These are phyloP conservation scores for Pseudevernia furfuracea DNA, from an alignment of 495 filamentous ascomycete genomes.

Conservation along the genomic window DNA sequence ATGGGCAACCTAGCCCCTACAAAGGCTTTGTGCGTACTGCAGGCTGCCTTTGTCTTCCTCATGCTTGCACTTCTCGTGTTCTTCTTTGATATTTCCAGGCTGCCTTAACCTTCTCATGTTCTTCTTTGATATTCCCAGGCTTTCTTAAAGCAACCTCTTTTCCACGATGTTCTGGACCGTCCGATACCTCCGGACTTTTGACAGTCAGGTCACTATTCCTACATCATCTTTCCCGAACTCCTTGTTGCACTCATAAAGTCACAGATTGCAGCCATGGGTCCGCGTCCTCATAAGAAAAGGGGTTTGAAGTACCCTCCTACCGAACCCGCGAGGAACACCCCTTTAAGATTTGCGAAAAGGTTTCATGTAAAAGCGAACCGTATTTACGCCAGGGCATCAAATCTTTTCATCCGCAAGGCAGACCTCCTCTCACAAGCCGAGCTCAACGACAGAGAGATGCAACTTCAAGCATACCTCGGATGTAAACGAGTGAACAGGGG, in stretches of 20 bases:
- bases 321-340: not conserved
- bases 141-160: not conserved
- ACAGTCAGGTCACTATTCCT: not conserved
- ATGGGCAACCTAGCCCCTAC: too few species aligned
- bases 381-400: not conserved
- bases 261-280: not conserved
- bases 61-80: not conserved
- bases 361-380: not conserved
- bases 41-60: not conserved
- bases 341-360: not conserved
- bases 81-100: not conserved
- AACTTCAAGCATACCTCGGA: not conserved
- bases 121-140: not conserved
- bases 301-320: not conserved
- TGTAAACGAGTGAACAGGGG: not conserved
- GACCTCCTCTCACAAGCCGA: not conserved
- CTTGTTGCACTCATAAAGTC: not conserved
- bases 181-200: not conserved
- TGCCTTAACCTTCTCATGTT: not conserved
- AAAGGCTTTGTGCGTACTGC: not conserved
- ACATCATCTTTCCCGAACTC: not conserved
- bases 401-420: not conserved
- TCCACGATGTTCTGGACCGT: not conserved
- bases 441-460: not conserved
- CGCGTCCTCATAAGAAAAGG: not conserved